These are phyloP conservation scores for Incumbomyces delicatus DNA, from an alignment of 2,329 filamentous ascomycete species.

Conservation along the genomic window DNA sequence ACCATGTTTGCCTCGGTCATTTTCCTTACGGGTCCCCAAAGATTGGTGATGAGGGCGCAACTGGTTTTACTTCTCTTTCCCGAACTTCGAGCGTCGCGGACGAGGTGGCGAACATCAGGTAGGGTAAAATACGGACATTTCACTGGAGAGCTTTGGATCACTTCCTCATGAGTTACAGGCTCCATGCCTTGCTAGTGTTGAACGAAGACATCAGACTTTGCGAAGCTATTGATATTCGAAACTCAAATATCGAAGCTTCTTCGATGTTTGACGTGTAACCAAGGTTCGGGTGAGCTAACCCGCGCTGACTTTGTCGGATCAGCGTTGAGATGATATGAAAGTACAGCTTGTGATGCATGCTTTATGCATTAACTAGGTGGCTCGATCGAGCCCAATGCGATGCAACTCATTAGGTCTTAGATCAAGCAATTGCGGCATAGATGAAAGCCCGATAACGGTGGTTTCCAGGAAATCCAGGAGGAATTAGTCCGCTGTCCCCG, in stretches of 20 bases:
- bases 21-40: background rate
- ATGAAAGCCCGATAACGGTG: too few relatives aligned
- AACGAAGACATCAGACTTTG: background rate
- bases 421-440: too few relatives aligned
- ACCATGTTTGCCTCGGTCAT: constrained; percentile 1
- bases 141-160: background rate
- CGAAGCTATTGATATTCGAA: background rate
- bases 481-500: too few relatives aligned
- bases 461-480: too few relatives aligned
- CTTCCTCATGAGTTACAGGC: background rate
- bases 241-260: background rate
- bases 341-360: too few relatives aligned
- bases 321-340: too few relatives aligned
- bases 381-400: too few relatives aligned
- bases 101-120: constrained; percentile 1
- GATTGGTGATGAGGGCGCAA: background rate
- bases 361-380: too few relatives aligned
- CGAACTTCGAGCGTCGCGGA: background rate
- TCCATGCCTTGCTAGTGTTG: background rate
- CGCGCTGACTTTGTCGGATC: background rate
- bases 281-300: background rate
- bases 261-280: background rate
- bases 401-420: too few relatives aligned
- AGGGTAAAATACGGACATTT: constrained; percentile 5
- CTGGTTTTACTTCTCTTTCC: background rate